phyloP scores from a whole-genome alignment of 1,284 basidiomycete genomes.

The Anthracocystis walkeri region DNA sequence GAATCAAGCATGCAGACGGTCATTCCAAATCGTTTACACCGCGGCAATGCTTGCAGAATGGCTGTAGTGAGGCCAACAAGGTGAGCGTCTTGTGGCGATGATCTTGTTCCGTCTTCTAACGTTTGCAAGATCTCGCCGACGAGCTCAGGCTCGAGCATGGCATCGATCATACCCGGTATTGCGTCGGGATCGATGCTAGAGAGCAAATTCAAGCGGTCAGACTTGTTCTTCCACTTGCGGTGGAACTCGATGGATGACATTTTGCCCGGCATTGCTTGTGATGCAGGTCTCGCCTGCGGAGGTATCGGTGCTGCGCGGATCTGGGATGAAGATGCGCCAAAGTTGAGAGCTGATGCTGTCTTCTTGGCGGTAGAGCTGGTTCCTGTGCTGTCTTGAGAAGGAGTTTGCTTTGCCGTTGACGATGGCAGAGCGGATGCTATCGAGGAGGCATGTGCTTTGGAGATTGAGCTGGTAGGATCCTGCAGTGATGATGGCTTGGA shows the following conservation, averaged over 20 bases:
- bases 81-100: background rate
- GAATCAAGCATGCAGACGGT: constrained; percentile 40
- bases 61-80: background rate
- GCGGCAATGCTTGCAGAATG: constrained; percentile 19
- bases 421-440: background rate
- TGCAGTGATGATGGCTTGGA: constrained; percentile 1
- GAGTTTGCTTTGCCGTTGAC: background rate
- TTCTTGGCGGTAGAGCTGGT: constrained; percentile 10
- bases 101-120: constrained; percentile 8
- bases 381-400: no score
- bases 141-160: constrained; percentile 42
- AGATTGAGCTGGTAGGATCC: background rate
- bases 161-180: constrained; percentile 36
- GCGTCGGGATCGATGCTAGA: constrained; percentile 18
- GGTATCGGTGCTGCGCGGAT: background rate
- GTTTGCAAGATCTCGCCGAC: constrained; percentile 33
- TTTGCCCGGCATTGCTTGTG: background rate
- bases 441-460: background rate
- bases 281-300: background rate
- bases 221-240: constrained; percentile 42
- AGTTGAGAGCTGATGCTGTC: constrained; percentile 41
- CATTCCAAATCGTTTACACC: constrained; percentile 43
- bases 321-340: constrained; percentile 15
- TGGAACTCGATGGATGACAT: constrained; percentile 48
- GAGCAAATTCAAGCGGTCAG: constrained; percentile 16